Conservation (phyloP, 805 yeast species). For the Saccharomycopsis microspora region DNA sequence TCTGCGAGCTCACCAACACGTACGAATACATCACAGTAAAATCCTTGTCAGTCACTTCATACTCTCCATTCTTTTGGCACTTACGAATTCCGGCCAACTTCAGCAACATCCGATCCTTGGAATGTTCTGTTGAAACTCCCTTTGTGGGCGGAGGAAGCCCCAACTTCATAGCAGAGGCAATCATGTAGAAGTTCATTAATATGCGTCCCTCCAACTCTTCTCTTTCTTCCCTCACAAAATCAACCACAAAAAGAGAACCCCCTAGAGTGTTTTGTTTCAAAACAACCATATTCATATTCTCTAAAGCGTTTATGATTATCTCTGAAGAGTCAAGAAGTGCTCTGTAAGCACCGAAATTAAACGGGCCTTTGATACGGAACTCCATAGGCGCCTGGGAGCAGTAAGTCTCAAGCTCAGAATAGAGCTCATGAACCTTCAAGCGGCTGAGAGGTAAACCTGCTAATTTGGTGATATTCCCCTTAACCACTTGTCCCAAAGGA, state of each 20-base stretch:
- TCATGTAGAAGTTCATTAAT: conserved; percentile 66
- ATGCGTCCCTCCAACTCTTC: conserved; percentile 61
- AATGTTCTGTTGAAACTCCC: conserved; percentile 68
- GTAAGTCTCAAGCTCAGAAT: conserved; percentile 48
- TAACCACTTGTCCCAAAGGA: conserved; percentile 38
- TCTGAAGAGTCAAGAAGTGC: conserved; percentile 45
- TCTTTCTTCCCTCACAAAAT: conserved; percentile 44
- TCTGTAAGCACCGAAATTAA: conserved; percentile 43
- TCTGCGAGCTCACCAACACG: conserved; percentile 56
- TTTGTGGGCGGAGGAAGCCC: conserved; percentile 71
- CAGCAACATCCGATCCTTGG: conserved; percentile 55
- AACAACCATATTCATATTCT: conserved; percentile 60
- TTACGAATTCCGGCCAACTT: conserved; percentile 51
- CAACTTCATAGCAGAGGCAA: conserved; percentile 62
- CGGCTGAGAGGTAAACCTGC: conserved; percentile 18
- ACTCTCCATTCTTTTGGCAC: conserved; percentile 22
- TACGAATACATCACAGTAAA: conserved; percentile 70
- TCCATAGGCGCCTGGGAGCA: conserved; percentile 68
- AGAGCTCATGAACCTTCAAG: conserved; percentile 31
- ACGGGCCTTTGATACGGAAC: conserved; percentile 61
- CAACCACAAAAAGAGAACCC: conserved; percentile 35
- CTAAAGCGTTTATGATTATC: conserved; percentile 60
- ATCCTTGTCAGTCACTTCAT: conserved; percentile 25
- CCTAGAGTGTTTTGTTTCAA: conserved; percentile 37
- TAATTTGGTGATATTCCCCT: not conserved